Conservation (phyloP, 345 rosid genomes). For the Noccaea bulbosa region DNA sequence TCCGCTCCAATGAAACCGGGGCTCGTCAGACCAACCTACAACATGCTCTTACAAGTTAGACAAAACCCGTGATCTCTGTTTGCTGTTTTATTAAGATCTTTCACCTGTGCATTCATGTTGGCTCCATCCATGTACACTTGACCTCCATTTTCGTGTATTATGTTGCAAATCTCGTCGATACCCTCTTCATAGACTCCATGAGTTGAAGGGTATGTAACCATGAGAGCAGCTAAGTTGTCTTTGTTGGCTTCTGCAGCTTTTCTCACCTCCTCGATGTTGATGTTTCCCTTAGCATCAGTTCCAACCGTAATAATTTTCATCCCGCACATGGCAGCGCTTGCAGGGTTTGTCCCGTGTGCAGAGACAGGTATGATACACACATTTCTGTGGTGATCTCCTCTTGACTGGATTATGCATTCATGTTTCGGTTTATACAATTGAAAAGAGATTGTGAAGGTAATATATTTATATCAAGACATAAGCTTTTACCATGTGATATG, state of each 20-base stretch:
- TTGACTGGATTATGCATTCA: conserved; percentile 59
- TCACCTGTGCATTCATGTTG: conserved; percentile 99
- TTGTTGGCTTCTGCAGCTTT: conserved; percentile 92
- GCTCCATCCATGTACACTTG: conserved; percentile 99
- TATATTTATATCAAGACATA: neutral
- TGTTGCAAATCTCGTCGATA: conserved; percentile 91
- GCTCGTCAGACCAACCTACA: conserved; percentile 92
- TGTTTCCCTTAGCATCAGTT: conserved; percentile 97
- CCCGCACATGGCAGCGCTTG: conserved; percentile 99
- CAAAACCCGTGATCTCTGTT: conserved; percentile 89
- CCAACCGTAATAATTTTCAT: conserved; percentile 97
- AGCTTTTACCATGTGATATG: conserved; percentile 78
- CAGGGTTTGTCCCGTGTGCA: conserved; percentile 99
- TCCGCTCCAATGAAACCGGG: conserved; percentile 99
- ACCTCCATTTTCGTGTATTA: conserved; percentile 94
- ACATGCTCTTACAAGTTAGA: conserved; percentile 76
- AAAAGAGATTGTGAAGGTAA: neutral
- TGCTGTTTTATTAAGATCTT: conserved; percentile 69
- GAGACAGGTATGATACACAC: conserved; percentile 99
- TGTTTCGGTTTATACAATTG: conserved; percentile 17
- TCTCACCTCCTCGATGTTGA: conserved; percentile 82
- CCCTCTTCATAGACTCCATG: conserved; percentile 99
- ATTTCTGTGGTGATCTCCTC: conserved; percentile 95
- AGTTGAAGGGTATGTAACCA: conserved; percentile 98
- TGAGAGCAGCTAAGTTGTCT: conserved; percentile 89